A percentile compares a stretch with the other conserved stretches of the same genome.
Evolutionary conservation across 257 asterid genomes (phyloP).

Genomic region (Salvia rosmarinus): DNA sequence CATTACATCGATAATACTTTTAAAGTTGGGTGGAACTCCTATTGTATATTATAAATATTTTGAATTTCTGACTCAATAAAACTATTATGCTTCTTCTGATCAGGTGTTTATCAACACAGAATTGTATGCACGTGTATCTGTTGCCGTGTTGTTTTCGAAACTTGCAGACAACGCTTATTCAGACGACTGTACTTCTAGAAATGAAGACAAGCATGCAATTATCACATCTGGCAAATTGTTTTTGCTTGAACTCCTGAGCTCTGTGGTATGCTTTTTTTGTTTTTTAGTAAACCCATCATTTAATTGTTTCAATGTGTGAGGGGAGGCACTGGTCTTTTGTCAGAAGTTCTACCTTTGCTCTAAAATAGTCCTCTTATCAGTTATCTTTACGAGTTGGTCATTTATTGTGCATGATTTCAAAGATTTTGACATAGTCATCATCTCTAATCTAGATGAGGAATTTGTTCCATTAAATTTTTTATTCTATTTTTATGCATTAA

Average conservation of each 20-base stretch:
- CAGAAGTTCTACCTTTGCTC: slow-evolving; percentile 9
- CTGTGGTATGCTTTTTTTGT: slow-evolving; percentile 57
- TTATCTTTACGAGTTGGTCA: neutral
- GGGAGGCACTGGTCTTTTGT: neutral
- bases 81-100: slow-evolving; percentile 37
- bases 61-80: slow-evolving; percentile 16
- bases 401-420: slow-evolving; percentile 1
- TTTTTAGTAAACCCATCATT: neutral
- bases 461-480: neutral
- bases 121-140: slow-evolving; percentile 95
- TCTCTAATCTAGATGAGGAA: neutral
- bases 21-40: neutral
- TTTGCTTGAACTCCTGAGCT: slow-evolving; percentile 79
- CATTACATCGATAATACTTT: neutral
- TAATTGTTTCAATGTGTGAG: neutral
- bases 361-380: neutral
- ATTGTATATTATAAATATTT: neutral
- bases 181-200: slow-evolving; percentile 43
- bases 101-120: slow-evolving; percentile 94
- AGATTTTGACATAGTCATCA: neutral
- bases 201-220: slow-evolving; percentile 41
- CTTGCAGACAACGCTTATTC: slow-evolving; percentile 66
- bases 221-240: slow-evolving; percentile 77
- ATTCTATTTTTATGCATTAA: neutral
- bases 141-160: slow-evolving; percentile 79